phyloP scores from a whole-genome alignment of 176 grass and related monocot species.

The Oryza officinalis region DNA sequence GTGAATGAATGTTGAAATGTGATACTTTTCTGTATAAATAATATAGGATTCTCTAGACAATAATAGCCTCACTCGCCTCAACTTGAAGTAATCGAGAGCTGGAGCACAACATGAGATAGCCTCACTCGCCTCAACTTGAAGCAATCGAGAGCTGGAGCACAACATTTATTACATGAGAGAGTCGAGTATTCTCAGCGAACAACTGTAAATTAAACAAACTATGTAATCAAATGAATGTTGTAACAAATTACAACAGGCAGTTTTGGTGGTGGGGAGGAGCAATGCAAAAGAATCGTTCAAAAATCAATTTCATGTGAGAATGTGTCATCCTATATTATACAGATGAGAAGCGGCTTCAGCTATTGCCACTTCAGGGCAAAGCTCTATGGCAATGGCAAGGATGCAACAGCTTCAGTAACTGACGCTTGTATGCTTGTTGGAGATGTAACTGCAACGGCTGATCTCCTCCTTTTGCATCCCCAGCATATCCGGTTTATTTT shows the following conservation, averaged over 20 bases:
- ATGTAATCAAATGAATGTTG: constrained; percentile 31
- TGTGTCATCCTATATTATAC: constrained; percentile 41
- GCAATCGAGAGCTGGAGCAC: background rate
- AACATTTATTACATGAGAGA: background rate
- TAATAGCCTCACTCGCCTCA: no score
- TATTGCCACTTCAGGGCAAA: background rate
- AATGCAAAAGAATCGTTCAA: constrained; percentile 49
- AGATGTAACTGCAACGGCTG: constrained; percentile 12
- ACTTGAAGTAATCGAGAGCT: no score
- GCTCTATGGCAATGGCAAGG: background rate
- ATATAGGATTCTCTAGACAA: no score
- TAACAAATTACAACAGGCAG: constrained; percentile 29
- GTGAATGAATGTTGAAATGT: no score
- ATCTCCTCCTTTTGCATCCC: constrained; percentile 66
- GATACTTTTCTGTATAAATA: no score
- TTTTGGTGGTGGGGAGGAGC: background rate
- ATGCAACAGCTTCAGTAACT: constrained; percentile 16
- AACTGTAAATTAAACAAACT: constrained; percentile 15
- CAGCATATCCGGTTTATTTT: constrained; percentile 51
- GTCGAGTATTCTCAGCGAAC: background rate
- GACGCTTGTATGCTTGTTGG: constrained; percentile 5
- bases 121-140: background rate
- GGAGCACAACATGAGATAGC: no score
- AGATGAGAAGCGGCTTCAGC: background rate
- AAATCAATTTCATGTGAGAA: constrained; percentile 35